Evolutionary conservation across 768 basidiomycete species (phyloP), one percentile per base, ranked within the genome.

Genomic region (Amanita rubescens): DNA sequence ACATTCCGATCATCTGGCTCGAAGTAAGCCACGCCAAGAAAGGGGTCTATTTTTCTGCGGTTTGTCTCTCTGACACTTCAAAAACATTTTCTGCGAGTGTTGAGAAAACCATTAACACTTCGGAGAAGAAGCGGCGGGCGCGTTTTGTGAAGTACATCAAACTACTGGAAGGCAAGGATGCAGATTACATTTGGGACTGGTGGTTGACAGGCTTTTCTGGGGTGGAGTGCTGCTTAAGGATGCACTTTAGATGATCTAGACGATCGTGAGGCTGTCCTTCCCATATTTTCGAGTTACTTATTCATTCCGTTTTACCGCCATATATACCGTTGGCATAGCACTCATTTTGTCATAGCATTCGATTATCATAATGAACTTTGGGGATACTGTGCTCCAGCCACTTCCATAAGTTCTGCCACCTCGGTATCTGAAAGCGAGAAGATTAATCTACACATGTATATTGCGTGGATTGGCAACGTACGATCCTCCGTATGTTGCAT

Each of bases 401-500:
- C 65, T 49, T 69, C 67, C 70, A 80, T 71, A 19, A 83, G 65
- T 19, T 80, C 78, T 1, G 63, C 59, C 3, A 80, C 69, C 49
- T 81, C 78, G 22, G 73, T 59, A 59, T 81, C 79, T 81, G 53
- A 9, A 20, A 8, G 34, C 25, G 30, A 45, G 27, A 37, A n/a
- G 25, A 35, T n/a, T 35, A 43, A 17, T 22, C 19, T 42, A 2
- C 5, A 20, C 14, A 63, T 66, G 9, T 60, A 38, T 14, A 57
- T n/a, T 59, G 59, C 12, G 10, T 32, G 1, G 30, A 20, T 5
- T 53, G 65, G 63, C 3, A n/a, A 17, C 72, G 62, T 68, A 82
- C 69, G 82, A 63, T 84, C 82, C 63, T 83, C 75, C 0, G 82
- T 78, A 55, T 85, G 75, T 54, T 73, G 69, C 84, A 85, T 84